These are phyloP conservation scores for Hortaea sp. DNA, from an alignment of 2,329 filamentous ascomycete genomes.

Conservation along the genomic window DNA sequence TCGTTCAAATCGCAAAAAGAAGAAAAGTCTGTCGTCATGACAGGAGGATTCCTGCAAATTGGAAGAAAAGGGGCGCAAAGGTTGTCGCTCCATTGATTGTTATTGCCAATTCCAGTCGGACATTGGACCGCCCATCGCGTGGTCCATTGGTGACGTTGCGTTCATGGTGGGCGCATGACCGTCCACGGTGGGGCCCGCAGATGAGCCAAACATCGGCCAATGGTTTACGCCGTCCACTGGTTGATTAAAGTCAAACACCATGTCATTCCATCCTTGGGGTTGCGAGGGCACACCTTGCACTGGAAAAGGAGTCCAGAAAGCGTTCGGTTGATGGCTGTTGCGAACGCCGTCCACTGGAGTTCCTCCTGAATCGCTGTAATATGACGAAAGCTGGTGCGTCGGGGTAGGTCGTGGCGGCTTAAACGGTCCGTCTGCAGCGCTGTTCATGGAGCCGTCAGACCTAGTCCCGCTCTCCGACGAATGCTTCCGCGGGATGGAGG, in stretches of 20 bases:
- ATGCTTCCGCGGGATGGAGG: constrained; percentile 19
- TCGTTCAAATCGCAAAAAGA: no score
- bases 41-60: no score
- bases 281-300: constrained; percentile 29
- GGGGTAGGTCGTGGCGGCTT: constrained; percentile 6
- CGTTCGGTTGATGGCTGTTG: constrained; percentile 10
- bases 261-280: constrained; percentile 4
- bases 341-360: constrained; percentile 8
- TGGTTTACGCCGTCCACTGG: constrained; percentile 7
- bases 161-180: neutral
- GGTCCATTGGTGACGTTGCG: constrained; percentile 6
- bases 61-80: no score
- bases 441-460: constrained; percentile 14
- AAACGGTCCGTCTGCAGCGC: constrained; percentile 13
- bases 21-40: no score
- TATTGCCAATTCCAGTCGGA: constrained; percentile 11
- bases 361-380: constrained; percentile 13
- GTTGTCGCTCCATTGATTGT: neutral
- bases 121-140: constrained; percentile 10
- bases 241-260: constrained; percentile 11
- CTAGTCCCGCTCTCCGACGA: constrained; percentile 12
- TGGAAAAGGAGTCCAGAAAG: constrained; percentile 32
- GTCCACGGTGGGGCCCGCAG: neutral
- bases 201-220: constrained; percentile 2
- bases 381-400: constrained; percentile 14